Percentiles rank a stretch among this genome's conserved stretches.
These are phyloP conservation scores for Microthlaspi erraticum DNA, from an alignment of 345 rosid species.

Conservation along the genomic window DNA sequence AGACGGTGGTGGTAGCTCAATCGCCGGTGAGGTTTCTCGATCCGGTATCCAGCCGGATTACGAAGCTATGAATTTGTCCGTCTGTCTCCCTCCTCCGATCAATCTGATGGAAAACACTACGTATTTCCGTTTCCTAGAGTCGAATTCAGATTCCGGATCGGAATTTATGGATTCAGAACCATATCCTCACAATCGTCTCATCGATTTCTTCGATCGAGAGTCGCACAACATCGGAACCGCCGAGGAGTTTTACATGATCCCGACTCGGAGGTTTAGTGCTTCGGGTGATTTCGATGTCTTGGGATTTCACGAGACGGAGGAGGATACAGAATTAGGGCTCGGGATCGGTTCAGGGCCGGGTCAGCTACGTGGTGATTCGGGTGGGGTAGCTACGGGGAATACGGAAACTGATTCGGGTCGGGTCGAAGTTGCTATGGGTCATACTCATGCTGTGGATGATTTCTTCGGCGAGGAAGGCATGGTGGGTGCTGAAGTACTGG, in stretches of 20 bases:
- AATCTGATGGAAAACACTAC: conserved; percentile 6
- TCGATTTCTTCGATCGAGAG: conserved; percentile 38
- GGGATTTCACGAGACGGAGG: conserved; percentile 6
- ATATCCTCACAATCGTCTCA: conserved; percentile 6
- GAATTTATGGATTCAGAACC: conserved; percentile 14
- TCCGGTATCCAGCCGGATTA: background rate
- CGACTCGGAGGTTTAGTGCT: conserved; percentile 21
- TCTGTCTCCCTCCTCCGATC: conserved; percentile 1
- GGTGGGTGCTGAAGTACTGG: conserved; percentile 37
- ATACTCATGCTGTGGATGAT: background rate
- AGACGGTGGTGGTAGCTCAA: conserved; percentile 1
- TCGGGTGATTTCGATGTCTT: background rate
- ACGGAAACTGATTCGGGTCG: conserved; percentile 33
- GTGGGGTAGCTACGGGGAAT: conserved; percentile 24
- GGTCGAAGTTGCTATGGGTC: conserved; percentile 2
- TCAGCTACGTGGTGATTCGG: conserved; percentile 21
- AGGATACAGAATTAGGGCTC: conserved; percentile 33
- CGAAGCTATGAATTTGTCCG: background rate
- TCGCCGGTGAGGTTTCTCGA: conserved; percentile 8
- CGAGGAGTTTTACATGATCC: background rate
- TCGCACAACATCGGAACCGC: background rate
- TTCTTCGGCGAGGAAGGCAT: conserved; percentile 7
- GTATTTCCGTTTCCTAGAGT: background rate
- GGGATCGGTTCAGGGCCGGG: conserved; percentile 34
- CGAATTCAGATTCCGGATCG: conserved; percentile 26